phyloP scores from a whole-genome alignment of 2,329 filamentous ascomycete species.

The Sporothrix pallida region DNA sequence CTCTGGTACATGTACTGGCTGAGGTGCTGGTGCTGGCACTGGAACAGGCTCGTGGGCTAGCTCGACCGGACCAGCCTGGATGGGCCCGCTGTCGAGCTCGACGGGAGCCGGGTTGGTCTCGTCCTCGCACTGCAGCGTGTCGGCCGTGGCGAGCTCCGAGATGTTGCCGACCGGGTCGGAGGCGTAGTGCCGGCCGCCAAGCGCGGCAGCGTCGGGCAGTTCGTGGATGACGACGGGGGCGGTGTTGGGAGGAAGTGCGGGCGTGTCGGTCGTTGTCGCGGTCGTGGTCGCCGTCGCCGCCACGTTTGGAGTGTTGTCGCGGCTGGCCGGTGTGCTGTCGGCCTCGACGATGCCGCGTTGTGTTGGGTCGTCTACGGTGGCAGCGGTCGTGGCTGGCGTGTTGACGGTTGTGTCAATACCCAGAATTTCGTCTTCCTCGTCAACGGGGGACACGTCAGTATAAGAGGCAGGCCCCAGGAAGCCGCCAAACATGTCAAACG shows the following conservation, averaged over 20 bases:
- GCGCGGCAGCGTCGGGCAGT: slow-evolving; percentile 41
- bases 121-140: slow-evolving; percentile 49
- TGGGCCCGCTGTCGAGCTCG: slow-evolving; percentile 49
- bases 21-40: not conserved
- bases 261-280: slow-evolving; percentile 34
- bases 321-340: slow-evolving; percentile 27
- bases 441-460: slow-evolving; percentile 54
- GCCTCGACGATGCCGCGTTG: slow-evolving; percentile 30
- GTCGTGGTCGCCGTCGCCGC: not conserved
- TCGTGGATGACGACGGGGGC: slow-evolving; percentile 36
- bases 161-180: slow-evolving; percentile 53
- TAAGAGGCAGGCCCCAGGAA: slow-evolving; percentile 56
- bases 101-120: slow-evolving; percentile 54
- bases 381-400: not conserved
- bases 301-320: slow-evolving; percentile 25
- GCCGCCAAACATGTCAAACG: slow-evolving; percentile 62
- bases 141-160: slow-evolving; percentile 55
- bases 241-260: slow-evolving; percentile 41
- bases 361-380: not conserved
- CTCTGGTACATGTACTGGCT: not conserved
- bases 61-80: slow-evolving; percentile 48
- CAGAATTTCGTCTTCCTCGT: slow-evolving; percentile 45
- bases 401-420: not conserved
- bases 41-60: slow-evolving; percentile 45
- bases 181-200: slow-evolving; percentile 36